Base-by-base conservation (phyloP, 2,329 filamentous ascomycete species). In the Exophiala bonariae region DNA sequence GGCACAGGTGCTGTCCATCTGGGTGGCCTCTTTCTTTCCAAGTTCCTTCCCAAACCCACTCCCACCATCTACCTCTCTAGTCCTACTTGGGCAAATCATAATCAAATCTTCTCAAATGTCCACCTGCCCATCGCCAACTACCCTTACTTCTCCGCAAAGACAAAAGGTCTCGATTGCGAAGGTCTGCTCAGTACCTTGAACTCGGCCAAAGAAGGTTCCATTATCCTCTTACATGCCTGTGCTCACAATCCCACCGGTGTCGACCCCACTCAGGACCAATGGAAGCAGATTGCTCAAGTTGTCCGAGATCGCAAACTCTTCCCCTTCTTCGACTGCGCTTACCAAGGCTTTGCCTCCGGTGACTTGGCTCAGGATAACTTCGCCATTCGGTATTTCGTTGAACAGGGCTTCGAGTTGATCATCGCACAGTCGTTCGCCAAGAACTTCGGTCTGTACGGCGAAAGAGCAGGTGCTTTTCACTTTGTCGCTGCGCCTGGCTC, bases 181-280 rank as follows among this genome's bases (percentile, higher is more conserved):
- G 92, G 90, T 72, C 91, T 97, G 86, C 82, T 89, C 67, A 67
- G 74, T 39, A 72, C 86, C 26, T 75, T 97, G 41, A 69, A 80
- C 52, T 73, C 77, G 26, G 91, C 92, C 6, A 85, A 89, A 3
- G 78, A 87, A 42, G 83, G 83, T 59, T 92, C 88, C 66, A 83
- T 99, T 67, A 85, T 99, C 67, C 79, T 97, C 35, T 81, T 97
- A 31, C 93, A 97, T 73, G 88, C 90, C 55, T 99, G 93, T 68
- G 93, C 93, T 30, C 93, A 99, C 77, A 99, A 99, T 76, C 93
- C 93, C 30, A 99, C 93, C 1, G 93, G 93, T 49, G 92, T 99
- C 55, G 93, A 99, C 71, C 91, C 91, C 6, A 95, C 91, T 16
- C 78, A 86, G 58, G 89, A 92, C 44, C 93, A 99, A 74, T 99